These are phyloP conservation scores for Pyrenochaeta sp. DNA, from an alignment of 2,329 filamentous ascomycete genomes.

Conservation along the genomic window DNA sequence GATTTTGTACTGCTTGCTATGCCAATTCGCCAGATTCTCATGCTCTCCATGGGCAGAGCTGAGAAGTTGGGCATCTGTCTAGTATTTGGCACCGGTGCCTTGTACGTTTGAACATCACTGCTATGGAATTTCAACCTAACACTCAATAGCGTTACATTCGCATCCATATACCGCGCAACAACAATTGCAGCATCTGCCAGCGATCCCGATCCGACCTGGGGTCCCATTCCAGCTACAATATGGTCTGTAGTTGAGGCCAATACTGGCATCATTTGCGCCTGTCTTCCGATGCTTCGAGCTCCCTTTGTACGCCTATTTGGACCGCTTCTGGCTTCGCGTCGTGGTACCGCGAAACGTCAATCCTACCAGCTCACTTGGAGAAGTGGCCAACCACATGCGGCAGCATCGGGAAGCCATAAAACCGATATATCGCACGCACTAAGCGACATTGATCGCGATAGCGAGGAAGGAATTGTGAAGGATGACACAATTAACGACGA, in stretches of 20 bases:
- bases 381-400: conserved; percentile 9
- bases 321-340: conserved; percentile 22
- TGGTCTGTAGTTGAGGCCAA: conserved; percentile 38
- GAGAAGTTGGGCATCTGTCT: conserved; percentile 33
- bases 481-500: conserved; percentile 1
- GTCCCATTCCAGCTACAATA: conserved; percentile 31
- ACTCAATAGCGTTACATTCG: conserved; percentile 29
- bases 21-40: conserved; percentile 27
- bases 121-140: conserved; percentile 8
- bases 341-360: conserved; percentile 16
- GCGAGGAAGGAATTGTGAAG: conserved; percentile 22
- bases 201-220: conserved; percentile 33
- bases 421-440: conserved; percentile 8
- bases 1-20: conserved; percentile 31
- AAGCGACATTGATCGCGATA: conserved; percentile 22
- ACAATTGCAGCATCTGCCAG: conserved; percentile 32
- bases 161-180: conserved; percentile 36
- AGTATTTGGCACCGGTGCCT: conserved; percentile 33
- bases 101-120: conserved; percentile 16
- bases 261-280: conserved; percentile 34
- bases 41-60: conserved; percentile 27
- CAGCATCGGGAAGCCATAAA: conserved; percentile 13
- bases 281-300: conserved; percentile 33
- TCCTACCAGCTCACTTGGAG: conserved; percentile 24
- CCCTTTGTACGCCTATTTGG: conserved; percentile 33